Conservation (phyloP, 768 basidiomycete species). For the Clavulina sp. region DNA sequence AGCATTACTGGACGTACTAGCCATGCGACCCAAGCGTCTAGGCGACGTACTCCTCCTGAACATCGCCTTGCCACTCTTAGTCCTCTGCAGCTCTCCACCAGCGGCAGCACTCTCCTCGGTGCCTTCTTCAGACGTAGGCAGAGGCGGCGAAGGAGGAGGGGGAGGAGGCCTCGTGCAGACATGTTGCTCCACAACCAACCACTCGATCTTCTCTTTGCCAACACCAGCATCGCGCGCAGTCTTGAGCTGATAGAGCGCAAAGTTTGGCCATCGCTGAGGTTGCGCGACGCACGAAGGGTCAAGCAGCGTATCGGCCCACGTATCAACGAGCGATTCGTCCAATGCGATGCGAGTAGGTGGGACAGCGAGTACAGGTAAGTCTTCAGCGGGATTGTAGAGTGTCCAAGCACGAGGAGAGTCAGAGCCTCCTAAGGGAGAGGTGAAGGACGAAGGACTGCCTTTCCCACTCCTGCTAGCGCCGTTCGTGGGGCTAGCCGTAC, state of each 20-base stretch:
- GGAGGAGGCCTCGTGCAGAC: not conserved
- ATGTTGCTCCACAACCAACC: not conserved
- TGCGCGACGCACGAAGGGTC: slow-evolving; percentile 38
- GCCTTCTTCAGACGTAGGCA: not conserved
- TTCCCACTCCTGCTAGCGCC: too few species aligned
- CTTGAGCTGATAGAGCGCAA: slow-evolving; percentile 55
- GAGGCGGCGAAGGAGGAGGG: not conserved
- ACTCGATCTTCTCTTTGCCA: too few species aligned
- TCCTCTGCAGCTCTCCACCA: too few species aligned
- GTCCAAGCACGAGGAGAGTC: too few species aligned
- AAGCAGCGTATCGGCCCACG: slow-evolving; percentile 57
- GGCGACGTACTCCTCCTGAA: too few species aligned
- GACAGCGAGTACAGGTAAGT: too few species aligned
- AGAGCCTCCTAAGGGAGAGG: too few species aligned
- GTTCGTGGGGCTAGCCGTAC: too few species aligned
- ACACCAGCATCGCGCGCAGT: not conserved
- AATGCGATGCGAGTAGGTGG: slow-evolving; percentile 21
- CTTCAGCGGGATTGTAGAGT: too few species aligned
- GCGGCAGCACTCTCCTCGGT: not conserved
- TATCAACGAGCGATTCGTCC: slow-evolving; percentile 71
- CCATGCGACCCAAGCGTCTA: not conserved
- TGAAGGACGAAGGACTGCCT: too few species aligned
- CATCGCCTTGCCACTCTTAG: too few species aligned
- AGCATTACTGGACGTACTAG: not conserved
- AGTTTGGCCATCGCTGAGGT: slow-evolving; percentile 38